Conservation (phyloP, 257 asterid species). For the Linderniella brevidens region DNA sequence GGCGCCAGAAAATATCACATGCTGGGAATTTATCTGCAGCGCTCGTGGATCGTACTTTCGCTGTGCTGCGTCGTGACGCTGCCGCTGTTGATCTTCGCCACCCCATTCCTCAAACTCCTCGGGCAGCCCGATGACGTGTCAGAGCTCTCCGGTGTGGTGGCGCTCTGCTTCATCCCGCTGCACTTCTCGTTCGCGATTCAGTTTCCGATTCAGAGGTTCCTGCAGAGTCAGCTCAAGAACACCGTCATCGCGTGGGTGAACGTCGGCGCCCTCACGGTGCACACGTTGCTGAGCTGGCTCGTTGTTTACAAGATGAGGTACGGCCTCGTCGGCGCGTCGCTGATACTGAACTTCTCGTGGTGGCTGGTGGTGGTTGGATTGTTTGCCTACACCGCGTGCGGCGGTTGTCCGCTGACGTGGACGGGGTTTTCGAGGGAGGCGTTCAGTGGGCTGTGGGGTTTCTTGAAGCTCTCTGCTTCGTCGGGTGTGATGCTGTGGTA, state of each 20-base stretch:
- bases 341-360: slow-evolving; percentile 50
- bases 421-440: slow-evolving; percentile 59
- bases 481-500: slow-evolving; percentile 96
- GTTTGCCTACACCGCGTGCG: slow-evolving; percentile 30
- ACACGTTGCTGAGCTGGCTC: slow-evolving; percentile 33
- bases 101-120: slow-evolving; percentile 38
- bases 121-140: slow-evolving; percentile 75
- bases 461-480: slow-evolving; percentile 57
- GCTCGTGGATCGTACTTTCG: slow-evolving; percentile 59
- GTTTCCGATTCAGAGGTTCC: slow-evolving; percentile 63
- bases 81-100: slow-evolving; percentile 40
- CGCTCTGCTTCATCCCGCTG: slow-evolving; percentile 42
- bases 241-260: slow-evolving; percentile 36
- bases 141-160: slow-evolving; percentile 56
- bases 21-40: slow-evolving; percentile 73
- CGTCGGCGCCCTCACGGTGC: slow-evolving; percentile 31
- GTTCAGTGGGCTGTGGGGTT: slow-evolving; percentile 72
- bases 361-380: slow-evolving; percentile 36
- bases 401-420: slow-evolving; percentile 77
- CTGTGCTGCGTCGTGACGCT: slow-evolving; percentile 26
- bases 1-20: slow-evolving; percentile 60
- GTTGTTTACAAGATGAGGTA: slow-evolving; percentile 25
- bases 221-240: slow-evolving; percentile 85
- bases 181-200: slow-evolving; percentile 67
- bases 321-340: slow-evolving; percentile 47